Percentiles rank a stretch among this genome's conserved stretches.
Evolutionary conservation across 805 yeast species (phyloP).

Genomic region (Barnettozyma vustinii): DNA sequence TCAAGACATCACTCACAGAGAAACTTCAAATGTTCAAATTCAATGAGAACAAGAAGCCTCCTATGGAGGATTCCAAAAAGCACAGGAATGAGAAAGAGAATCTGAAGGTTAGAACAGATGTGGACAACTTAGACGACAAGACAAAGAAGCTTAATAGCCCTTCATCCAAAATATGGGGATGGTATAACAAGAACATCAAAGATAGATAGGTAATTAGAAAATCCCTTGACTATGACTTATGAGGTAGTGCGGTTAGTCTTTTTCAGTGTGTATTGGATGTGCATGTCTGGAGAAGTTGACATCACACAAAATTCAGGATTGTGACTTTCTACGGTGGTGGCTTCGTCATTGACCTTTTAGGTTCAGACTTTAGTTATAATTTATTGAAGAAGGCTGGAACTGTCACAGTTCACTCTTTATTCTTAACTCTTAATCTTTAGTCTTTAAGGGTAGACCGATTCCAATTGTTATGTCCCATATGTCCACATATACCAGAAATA

Average conservation of each 20-base stretch:
- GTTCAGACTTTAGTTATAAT: no score
- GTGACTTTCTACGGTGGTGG: no score
- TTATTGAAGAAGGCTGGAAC: no score
- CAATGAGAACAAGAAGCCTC: conserved; percentile 21
- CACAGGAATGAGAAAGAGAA: conserved; percentile 1
- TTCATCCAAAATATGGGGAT: conserved; percentile 8
- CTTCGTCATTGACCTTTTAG: no score
- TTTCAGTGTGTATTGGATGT: background rate
- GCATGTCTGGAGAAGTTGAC: background rate
- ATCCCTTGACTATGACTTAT: background rate
- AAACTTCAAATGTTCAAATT: conserved; percentile 28
- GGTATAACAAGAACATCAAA: conserved; percentile 12
- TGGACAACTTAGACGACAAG: background rate
- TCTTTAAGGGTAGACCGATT: no score
- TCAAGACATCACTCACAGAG: conserved; percentile 12
- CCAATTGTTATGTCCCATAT: no score
- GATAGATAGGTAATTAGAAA: conserved; percentile 3
- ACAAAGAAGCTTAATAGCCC: conserved; percentile 2
- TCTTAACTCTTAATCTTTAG: no score
- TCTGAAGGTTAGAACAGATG: conserved; percentile 2
- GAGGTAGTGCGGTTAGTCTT: no score
- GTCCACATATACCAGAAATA: no score
- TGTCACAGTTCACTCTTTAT: no score
- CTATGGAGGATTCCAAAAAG: background rate
- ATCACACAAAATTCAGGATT: no score